phyloP scores from a whole-genome alignment of 1,139 yeast species.

The Saccharomyces hybrid region DNA sequence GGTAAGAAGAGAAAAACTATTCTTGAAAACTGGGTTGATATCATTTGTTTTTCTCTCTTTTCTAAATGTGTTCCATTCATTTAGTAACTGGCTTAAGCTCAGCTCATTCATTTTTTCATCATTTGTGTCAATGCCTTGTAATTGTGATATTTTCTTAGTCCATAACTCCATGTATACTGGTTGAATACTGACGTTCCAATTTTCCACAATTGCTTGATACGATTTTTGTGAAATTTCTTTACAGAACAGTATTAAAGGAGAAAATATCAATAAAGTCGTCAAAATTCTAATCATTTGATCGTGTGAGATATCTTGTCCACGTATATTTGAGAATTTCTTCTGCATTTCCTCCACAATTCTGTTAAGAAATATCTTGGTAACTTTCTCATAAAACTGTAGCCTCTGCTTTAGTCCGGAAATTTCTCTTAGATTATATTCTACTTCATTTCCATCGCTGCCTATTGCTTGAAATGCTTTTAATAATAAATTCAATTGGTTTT shows the following conservation, averaged over 20 bases:
- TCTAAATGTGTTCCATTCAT: slow-evolving; percentile 21
- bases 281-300: slow-evolving; percentile 33
- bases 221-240: slow-evolving; percentile 46
- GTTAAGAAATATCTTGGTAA: slow-evolving; percentile 45
- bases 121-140: slow-evolving; percentile 5
- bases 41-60: slow-evolving; percentile 11
- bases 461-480: slow-evolving; percentile 60
- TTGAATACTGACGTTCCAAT: slow-evolving; percentile 24
- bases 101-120: background rate
- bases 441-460: slow-evolving; percentile 40
- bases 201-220: slow-evolving; percentile 36
- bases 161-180: slow-evolving; percentile 19
- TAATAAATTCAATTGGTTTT: slow-evolving; percentile 50
- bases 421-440: slow-evolving; percentile 46
- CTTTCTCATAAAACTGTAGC: slow-evolving; percentile 51
- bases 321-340: slow-evolving; percentile 36
- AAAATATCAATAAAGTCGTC: slow-evolving; percentile 43
- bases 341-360: slow-evolving; percentile 44
- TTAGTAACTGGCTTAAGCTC: slow-evolving; percentile 2
- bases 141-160: slow-evolving; percentile 11
- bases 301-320: slow-evolving; percentile 30
- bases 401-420: slow-evolving; percentile 74
- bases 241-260: slow-evolving; percentile 59
- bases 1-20: slow-evolving; percentile 13
- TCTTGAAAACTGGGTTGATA: slow-evolving; percentile 11